Conservation (phyloP, 1,139 yeast genomes). For the Scheffersomyces parashehatae region DNA sequence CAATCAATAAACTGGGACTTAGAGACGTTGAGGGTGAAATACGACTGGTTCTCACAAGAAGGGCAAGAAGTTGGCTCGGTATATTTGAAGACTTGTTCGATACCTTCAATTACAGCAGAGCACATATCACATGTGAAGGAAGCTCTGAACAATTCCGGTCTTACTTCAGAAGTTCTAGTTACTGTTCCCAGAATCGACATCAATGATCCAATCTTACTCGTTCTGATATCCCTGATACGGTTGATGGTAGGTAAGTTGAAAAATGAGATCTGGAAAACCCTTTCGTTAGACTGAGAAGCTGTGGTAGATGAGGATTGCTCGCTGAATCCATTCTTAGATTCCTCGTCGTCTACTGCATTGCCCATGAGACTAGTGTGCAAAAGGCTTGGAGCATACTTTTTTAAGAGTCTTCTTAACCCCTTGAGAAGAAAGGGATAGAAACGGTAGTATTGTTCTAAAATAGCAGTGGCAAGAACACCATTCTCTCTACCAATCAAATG, state of each 20-base stretch:
- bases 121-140: constrained; percentile 90
- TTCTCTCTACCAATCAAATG: constrained; percentile 76
- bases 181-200: constrained; percentile 93
- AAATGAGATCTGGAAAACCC: constrained; percentile 86
- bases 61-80: constrained; percentile 96
- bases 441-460: constrained; percentile 87
- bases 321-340: constrained; percentile 1
- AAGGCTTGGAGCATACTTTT: constrained; percentile 73
- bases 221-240: constrained; percentile 86
- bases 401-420: constrained; percentile 74
- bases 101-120: constrained; percentile 80
- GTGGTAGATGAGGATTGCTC: constrained; percentile 16
- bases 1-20: constrained; percentile 93
- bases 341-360: constrained; percentile 19
- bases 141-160: constrained; percentile 90
- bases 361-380: constrained; percentile 50
- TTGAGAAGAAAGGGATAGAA: constrained; percentile 81
- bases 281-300: constrained; percentile 50
- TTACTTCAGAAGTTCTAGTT: constrained; percentile 93
- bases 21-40: constrained; percentile 80
- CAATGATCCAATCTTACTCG: constrained; percentile 85
- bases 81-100: constrained; percentile 90
- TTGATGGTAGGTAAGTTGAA: constrained; percentile 82
- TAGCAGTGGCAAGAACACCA: constrained; percentile 88
- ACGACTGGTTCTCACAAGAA: constrained; percentile 81